Percentiles rank a stretch among this genome's conserved stretches.
Evolutionary conservation across 2,329 filamentous ascomycete genomes (phyloP).

Genomic region (Arthrinium puccinioides): DNA sequence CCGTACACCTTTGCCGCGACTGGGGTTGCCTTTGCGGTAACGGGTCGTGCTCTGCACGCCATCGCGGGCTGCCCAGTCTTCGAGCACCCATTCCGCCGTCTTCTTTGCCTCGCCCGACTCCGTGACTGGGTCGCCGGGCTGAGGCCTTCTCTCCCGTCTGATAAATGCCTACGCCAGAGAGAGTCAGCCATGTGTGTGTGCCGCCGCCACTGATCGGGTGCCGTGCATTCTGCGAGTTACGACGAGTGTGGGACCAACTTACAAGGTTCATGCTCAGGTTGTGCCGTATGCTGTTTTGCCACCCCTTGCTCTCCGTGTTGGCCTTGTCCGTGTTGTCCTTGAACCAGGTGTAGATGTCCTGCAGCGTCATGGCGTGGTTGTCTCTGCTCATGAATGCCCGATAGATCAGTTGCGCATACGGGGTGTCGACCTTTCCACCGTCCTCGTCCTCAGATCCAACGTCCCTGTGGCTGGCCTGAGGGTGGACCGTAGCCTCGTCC

Average conservation of each 20-base stretch:
- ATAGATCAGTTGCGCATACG: conserved; percentile 80
- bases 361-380: conserved; percentile 65
- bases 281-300: conserved; percentile 94
- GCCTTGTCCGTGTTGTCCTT: conserved; percentile 71
- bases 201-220: too few species aligned
- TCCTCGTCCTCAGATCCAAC: conserved; percentile 15
- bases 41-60: conserved; percentile 83
- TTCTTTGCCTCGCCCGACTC: conserved; percentile 52
- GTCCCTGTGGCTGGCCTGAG: conserved; percentile 3
- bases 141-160: conserved; percentile 38
- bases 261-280: conserved; percentile 95
- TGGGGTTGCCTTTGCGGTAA: conserved; percentile 51
- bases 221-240: too few species aligned
- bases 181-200: too few species aligned
- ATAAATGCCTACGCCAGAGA: conserved; percentile 28
- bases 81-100: conserved; percentile 70
- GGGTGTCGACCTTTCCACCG: conserved; percentile 38
- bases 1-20: conserved; percentile 11
- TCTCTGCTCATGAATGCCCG: conserved; percentile 63
- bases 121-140: conserved; percentile 20
- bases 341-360: conserved; percentile 91
- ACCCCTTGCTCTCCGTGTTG: conserved; percentile 59
- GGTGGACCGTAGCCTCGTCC: conserved; percentile 4
- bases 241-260: too few species aligned
- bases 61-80: conserved; percentile 57